Evolutionary conservation across 768 basidiomycete species (phyloP), one percentile per base, ranked within the genome.

Genomic region (Podaxis sp.): DNA sequence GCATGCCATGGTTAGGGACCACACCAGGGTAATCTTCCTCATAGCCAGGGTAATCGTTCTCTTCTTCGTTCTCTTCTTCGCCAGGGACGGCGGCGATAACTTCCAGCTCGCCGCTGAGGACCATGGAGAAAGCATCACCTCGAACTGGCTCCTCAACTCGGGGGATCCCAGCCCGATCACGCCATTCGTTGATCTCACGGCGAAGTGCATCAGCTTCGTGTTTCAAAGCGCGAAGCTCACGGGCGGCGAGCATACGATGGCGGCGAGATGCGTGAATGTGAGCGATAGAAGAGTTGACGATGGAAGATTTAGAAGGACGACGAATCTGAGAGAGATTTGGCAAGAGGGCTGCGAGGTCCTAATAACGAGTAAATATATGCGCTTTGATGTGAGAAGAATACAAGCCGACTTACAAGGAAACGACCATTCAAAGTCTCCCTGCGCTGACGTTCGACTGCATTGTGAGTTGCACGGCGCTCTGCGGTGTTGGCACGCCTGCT

Each of bases 231-330:
- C 93, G 88, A 36, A 97, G 81, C 71, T 95, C 91, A 63, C 88
- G 84, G 7, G 91, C 83, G 14, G 93, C 93, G 63, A 94, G 80
- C 18, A 88, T 76, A 52, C 92, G 87, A 69, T 93, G 90, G 46
- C 91, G 83, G 52, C 92, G 86, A 42, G 91, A 89, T 21, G 89
- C 83, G 68, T 90, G 88, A 62, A 95, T 86, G 69, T 93, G 90
- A 1, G 93, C 87, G 71, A 98, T 97, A 48, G 90, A 91, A 36
- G 91, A 93, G 74, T 97, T 97, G 74, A 99, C 95, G 73, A 98
- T 98, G 62, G 91, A 90, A 3, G 92, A 92, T 76, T 99, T 99
- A 71, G 91, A 94, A 0, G 97, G 97, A 32, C 96, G 87, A 64
- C 95, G 89, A 72, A 94, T 90, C 69, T 91, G 85, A 10, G 90